Evolutionary conservation across 2,329 filamentous ascomycete species (phyloP).

Genomic region (Botrytis hyacinthi): DNA sequence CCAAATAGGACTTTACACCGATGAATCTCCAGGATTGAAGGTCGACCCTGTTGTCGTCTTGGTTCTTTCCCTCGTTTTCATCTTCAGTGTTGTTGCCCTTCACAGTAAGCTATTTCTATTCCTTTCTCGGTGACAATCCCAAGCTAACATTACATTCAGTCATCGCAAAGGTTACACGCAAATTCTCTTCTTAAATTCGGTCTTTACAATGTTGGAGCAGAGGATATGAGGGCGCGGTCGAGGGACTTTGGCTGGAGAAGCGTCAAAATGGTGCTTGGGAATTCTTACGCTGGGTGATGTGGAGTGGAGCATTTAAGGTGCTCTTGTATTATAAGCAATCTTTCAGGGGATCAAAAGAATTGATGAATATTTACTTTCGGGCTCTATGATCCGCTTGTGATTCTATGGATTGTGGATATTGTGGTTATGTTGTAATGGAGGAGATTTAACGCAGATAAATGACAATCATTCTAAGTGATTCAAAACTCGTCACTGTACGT

Average conservation of each 20-base stretch:
- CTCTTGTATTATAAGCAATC: constrained; percentile 22
- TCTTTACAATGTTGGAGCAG: constrained; percentile 11
- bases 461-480: not conserved
- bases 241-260: not conserved
- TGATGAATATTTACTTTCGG: constrained; percentile 8
- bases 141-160: constrained; percentile 51
- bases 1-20: constrained; percentile 80
- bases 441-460: not conserved
- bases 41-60: constrained; percentile 97
- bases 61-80: constrained; percentile 94
- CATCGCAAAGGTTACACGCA: constrained; percentile 91
- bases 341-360: constrained; percentile 18
- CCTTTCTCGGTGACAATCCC: not conserved
- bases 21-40: constrained; percentile 95
- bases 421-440: constrained; percentile 1
- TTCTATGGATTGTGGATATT: constrained; percentile 1
- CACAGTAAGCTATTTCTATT: constrained; percentile 66
- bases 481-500: not conserved
- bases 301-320: constrained; percentile 7
- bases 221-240: constrained; percentile 2
- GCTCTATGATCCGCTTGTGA: not conserved
- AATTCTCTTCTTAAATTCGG: constrained; percentile 57
- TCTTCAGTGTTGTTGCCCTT: constrained; percentile 95
- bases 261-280: constrained; percentile 7
- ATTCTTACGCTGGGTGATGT: not conserved